Conservation (phyloP, 495 filamentous ascomycete genomes). For the Rhypophila decipiens region DNA sequence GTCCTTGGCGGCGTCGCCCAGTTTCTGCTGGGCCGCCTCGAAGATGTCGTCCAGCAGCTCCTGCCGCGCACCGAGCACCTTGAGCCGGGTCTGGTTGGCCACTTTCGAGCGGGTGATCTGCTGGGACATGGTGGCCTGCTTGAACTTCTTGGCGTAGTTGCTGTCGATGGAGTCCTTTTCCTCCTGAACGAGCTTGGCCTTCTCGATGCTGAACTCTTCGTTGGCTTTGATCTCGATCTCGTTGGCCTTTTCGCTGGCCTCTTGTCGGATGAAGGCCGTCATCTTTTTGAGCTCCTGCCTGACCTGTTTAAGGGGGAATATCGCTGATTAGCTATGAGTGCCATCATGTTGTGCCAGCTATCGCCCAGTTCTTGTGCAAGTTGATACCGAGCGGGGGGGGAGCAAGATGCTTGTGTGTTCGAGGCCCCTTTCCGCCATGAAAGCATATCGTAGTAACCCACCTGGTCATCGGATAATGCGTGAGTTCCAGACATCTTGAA, state of each 20-base stretch:
- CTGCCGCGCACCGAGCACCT: conserved; percentile 78
- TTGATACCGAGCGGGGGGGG: not conserved
- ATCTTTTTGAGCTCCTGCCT: conserved; percentile 96
- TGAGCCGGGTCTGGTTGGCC: conserved; percentile 88
- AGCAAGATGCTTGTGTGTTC: conserved; percentile 14
- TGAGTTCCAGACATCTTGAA: conserved; percentile 82
- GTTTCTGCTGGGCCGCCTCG: conserved; percentile 62
- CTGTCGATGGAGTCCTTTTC: conserved; percentile 89
- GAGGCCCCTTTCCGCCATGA: too few species aligned
- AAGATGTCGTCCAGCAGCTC: conserved; percentile 91
- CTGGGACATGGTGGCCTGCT: conserved; percentile 91
- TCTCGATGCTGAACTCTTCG: conserved; percentile 97
- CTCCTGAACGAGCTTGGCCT: conserved; percentile 93
- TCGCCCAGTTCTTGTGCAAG: not conserved
- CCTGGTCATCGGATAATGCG: conserved; percentile 97
- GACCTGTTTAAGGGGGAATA: conserved; percentile 51
- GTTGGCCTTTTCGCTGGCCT: conserved; percentile 90
- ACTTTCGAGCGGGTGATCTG: conserved; percentile 93
- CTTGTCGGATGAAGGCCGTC: conserved; percentile 99
- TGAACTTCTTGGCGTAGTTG: conserved; percentile 95
- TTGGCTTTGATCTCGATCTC: conserved; percentile 98
- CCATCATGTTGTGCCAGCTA: not conserved
- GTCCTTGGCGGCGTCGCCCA: conserved; percentile 61
- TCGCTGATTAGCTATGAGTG: not conserved
- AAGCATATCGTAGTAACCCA: too few species aligned